These are phyloP conservation scores for Crotalaria pallida DNA, from an alignment of 306 rosid species.

Conservation along the genomic window DNA sequence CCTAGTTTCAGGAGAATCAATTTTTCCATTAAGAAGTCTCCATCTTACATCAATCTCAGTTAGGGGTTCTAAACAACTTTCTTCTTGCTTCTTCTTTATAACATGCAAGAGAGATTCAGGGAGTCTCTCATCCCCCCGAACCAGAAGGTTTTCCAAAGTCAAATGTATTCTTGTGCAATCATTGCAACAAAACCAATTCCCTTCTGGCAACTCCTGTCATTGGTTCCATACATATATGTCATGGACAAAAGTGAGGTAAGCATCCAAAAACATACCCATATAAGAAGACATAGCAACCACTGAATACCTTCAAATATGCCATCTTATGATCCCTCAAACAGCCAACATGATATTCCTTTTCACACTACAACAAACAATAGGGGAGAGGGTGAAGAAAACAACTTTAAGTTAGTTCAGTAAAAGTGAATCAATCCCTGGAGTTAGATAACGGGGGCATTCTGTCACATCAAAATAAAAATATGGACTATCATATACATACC, in stretches of 20 bases:
- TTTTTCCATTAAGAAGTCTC: slow-evolving; percentile 84
- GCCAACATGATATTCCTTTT: slow-evolving; percentile 96
- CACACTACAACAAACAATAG: slow-evolving; percentile 57
- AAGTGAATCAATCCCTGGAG: slow-evolving; percentile 1
- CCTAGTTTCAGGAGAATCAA: slow-evolving; percentile 82
- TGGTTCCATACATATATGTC: slow-evolving; percentile 12
- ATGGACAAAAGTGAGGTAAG: background rate
- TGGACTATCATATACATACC: slow-evolving; percentile 37
- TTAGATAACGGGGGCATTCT: slow-evolving; percentile 4
- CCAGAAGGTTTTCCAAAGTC: slow-evolving; percentile 61
- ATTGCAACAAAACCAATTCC: slow-evolving; percentile 88
- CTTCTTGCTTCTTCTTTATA: slow-evolving; percentile 64
- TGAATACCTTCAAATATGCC: slow-evolving; percentile 80
- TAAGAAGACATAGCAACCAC: slow-evolving; percentile 17
- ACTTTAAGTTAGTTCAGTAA: background rate
- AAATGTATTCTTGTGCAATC: slow-evolving; percentile 79
- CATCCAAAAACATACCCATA: slow-evolving; percentile 7
- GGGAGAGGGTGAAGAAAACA: background rate
- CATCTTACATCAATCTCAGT: slow-evolving; percentile 73
- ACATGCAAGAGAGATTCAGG: slow-evolving; percentile 65
- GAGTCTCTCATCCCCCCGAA: slow-evolving; percentile 66
- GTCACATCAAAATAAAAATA: slow-evolving; percentile 9
- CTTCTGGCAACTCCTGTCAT: slow-evolving; percentile 88
- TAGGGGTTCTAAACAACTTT: slow-evolving; percentile 45
- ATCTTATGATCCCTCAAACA: slow-evolving; percentile 95